Base-by-base conservation (phyloP, 257 asterid genomes). In the Fraxinus cuspidata region DNA sequence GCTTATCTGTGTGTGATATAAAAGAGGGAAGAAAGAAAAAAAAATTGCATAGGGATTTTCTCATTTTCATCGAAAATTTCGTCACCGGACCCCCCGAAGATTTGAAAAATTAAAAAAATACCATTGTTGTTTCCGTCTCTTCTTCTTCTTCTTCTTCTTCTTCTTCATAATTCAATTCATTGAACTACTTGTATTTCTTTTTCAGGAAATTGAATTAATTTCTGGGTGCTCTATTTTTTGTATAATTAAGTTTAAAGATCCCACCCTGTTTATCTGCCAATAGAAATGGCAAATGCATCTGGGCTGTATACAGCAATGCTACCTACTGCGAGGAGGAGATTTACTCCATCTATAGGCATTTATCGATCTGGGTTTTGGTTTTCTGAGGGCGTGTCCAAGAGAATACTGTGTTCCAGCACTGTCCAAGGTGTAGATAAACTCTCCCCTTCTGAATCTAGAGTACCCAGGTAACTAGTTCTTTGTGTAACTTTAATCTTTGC, bases 371-470 rank as follows among this genome's bases (percentile, higher is more conserved):
- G 84, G 84, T 32, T 73, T 78, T 83, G 80, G 53, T 78, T 78
- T 35, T 80, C 82, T 35, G 85, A 83, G 79, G 81, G 80, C 68
- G 84, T 38, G 58, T 80, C 81, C 72, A 86, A 78, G 74, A 86
- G 86, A 81, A 75, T 84, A 37, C 32, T 81, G 72, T 94, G 94
- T 75, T 83, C 92, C 80, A 84, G 88, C 87, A 72, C 90, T 27
- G 78, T 86, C 77, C 89, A 89, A 78, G 92, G 92, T n/a, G 93
- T 89, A 6, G 90, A 91, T 79, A 90, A 83, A 84, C 87, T 85
- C 81, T 87, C 93, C 79, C 79, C 88, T 58, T 83, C 92, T 71
- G 88, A 85, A 81, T 82, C 92, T 71, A 89, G 85, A 87, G 84
- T 68, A 23, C 87, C 89, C 77, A 89, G 97, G 98, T 94, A 69